These are phyloP conservation scores for Apiotrichum mycotoxinovorans DNA, from an alignment of 1,284 basidiomycete genomes.

Conservation along the genomic window DNA sequence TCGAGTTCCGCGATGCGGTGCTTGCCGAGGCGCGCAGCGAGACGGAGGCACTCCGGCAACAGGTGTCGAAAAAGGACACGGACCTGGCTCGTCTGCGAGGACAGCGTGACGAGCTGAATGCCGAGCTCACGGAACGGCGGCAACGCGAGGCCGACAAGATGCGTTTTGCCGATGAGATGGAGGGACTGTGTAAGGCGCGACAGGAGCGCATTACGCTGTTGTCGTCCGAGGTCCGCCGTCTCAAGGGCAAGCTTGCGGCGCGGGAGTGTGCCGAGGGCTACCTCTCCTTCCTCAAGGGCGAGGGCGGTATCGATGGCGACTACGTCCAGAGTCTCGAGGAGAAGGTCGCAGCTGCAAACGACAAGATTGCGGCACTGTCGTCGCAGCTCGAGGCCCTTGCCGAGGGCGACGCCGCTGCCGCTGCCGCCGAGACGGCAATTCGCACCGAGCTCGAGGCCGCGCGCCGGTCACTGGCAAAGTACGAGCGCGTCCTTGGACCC, in stretches of 20 bases:
- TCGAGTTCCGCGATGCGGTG: slow-evolving; percentile 40
- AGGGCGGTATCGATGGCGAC: slow-evolving; percentile 58
- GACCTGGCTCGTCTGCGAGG: slow-evolving; percentile 75
- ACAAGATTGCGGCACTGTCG: slow-evolving; percentile 25
- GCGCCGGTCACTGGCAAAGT: slow-evolving; percentile 57
- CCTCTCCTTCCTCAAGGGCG: slow-evolving; percentile 64
- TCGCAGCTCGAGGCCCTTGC: slow-evolving; percentile 22
- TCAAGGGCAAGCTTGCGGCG: slow-evolving; percentile 74
- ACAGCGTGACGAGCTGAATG: slow-evolving; percentile 69
- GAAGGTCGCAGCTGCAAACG: slow-evolving; percentile 54
- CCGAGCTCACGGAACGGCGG: slow-evolving; percentile 70
- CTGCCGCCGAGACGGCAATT: slow-evolving; percentile 16
- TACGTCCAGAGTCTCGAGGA: slow-evolving; percentile 64
- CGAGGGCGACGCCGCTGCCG: slow-evolving; percentile 23
- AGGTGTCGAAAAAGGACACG: slow-evolving; percentile 60
- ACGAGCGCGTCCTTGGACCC: slow-evolving; percentile 63
- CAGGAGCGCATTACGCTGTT: slow-evolving; percentile 73
- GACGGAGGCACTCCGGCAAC: slow-evolving; percentile 36
- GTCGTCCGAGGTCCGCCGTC: slow-evolving; percentile 68
- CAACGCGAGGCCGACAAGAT: slow-evolving; percentile 62
- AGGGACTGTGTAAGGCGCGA: slow-evolving; percentile 66
- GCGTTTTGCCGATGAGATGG: slow-evolving; percentile 67
- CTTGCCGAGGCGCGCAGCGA: slow-evolving; percentile 36
- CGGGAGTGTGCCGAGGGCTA: slow-evolving; percentile 67
- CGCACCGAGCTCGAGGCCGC: slow-evolving; percentile 31